Evolutionary conservation across 202 grass and related monocot species (phyloP), one percentile per base, ranked within the genome.

Genomic region (Setaria viridis): DNA sequence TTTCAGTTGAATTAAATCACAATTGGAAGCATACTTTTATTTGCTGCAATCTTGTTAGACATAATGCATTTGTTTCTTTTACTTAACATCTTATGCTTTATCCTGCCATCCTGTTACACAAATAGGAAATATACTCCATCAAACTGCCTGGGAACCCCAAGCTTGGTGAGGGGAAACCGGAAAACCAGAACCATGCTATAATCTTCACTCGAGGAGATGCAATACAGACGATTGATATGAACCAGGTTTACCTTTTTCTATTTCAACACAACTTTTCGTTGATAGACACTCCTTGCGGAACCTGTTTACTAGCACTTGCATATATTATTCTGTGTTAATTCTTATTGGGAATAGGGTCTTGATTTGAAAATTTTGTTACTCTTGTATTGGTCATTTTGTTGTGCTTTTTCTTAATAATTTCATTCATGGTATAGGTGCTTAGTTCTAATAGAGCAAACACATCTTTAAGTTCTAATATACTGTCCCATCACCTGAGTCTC

Each of bases 151-250:
- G 95, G 74, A 84, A 97, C 80, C 95, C 95, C 64, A 97, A 93
- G 72, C 92, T 97, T 62, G 95, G 95, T 63, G 95, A 97, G 90
- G 95, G 95, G 60, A 97, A 97, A 74, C 95, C 95, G 65, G 95
- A 97, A 84, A 97, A 97, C 67, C 95, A 97, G 75, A 97, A 97
- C 55, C 95, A 97, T 89, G 95, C 95, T 74, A 94, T 97, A 91
- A 82, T 97, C 81, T 97, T 97, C 60, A 97, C 95, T 62, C 87
- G 92, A 67, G 95, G 95, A 69, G 92, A 97, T 81, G 95, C 95
- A 47, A 45, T 97, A 75, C 95, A 97, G 66, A 95, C 95, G 34
- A 97, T 97, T 3, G 95, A 97, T 84, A 97, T 97, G 95, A 97
- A 97, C 89, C 95, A 97, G 95, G 95, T 97, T 84, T 84, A 6